Conservation (phyloP, 106 monocot genomes). For the Phalaenopsis equestris region DNA sequence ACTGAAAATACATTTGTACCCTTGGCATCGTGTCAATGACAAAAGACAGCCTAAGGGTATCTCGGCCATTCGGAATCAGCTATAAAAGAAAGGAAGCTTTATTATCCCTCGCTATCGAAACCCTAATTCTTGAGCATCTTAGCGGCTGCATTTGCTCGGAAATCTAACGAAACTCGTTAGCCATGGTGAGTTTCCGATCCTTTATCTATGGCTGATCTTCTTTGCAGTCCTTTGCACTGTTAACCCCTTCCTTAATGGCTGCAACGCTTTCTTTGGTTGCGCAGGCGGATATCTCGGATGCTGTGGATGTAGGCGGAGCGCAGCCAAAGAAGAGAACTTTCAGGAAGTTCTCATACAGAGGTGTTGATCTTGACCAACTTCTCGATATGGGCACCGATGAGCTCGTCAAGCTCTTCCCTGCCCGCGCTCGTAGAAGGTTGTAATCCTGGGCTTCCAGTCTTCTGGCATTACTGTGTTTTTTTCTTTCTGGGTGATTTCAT, state of each 20-base stretch:
- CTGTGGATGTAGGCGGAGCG: conserved; percentile 13
- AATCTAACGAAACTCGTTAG: not conserved
- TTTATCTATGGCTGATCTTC: not conserved
- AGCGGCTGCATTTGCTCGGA: not conserved
- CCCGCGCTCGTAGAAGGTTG: conserved; percentile 53
- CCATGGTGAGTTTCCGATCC: not conserved
- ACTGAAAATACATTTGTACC: too few species aligned
- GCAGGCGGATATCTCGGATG: conserved; percentile 23
- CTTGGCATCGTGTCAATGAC: too few species aligned
- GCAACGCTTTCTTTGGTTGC: not conserved
- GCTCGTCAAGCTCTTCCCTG: conserved; percentile 51
- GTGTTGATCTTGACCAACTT: conserved; percentile 48
- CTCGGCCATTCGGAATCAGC: not conserved
- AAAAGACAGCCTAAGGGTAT: not conserved
- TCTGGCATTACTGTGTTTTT: not conserved
- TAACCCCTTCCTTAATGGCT: not conserved
- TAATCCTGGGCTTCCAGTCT: not conserved
- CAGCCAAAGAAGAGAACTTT: conserved; percentile 40
- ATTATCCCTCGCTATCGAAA: not conserved
- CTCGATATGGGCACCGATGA: conserved; percentile 59
- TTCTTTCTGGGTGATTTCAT: not conserved
- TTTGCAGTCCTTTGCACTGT: not conserved
- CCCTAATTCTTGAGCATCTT: not conserved
- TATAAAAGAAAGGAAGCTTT: not conserved
- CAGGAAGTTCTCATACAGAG: conserved; percentile 48